Percentiles rank a stretch among this genome's conserved stretches.
Conservation (phyloP, 2,329 filamentous ascomycete genomes). For the Venturia asperata region DNA sequence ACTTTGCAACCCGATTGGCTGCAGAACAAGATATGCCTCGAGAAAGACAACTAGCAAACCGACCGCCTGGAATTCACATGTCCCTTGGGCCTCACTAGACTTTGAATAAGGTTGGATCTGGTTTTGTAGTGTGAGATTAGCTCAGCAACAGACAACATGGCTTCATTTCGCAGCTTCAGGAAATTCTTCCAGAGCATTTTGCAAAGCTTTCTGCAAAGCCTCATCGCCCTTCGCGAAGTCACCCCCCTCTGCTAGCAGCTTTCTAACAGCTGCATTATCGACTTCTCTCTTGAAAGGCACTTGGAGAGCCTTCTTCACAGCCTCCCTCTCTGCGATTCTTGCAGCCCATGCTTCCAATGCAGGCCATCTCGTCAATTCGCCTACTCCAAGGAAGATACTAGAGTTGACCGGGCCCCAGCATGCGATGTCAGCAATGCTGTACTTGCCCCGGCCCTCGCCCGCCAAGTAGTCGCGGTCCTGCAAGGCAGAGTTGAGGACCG, state of each 20-base stretch:
- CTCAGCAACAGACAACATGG: not conserved
- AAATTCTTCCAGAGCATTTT: conserved; percentile 4
- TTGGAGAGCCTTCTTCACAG: conserved; percentile 14
- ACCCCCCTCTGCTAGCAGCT: not conserved
- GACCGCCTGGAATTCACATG: no score
- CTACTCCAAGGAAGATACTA: conserved; percentile 14
- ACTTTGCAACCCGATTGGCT: no score
- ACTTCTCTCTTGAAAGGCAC: conserved; percentile 10
- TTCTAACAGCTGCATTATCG: not conserved
- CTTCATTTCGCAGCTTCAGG: not conserved
- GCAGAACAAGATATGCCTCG: no score
- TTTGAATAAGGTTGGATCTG: no score
- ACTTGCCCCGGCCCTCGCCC: conserved; percentile 48
- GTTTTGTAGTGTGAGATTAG: not conserved
- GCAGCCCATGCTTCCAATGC: conserved; percentile 12
- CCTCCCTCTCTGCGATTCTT: conserved; percentile 4
- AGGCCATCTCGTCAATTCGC: conserved; percentile 10
- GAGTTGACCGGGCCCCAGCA: conserved; percentile 8
- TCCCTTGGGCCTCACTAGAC: no score
- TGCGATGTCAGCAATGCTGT: conserved; percentile 45
- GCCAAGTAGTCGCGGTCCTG: conserved; percentile 49
- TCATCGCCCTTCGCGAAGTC: not conserved
- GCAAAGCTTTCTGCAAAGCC: conserved; percentile 1
- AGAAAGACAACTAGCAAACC: no score
- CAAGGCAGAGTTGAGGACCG: conserved; percentile 47